A percentile compares a stretch with the other conserved stretches of the same genome.
Conservation (phyloP, 2,329 filamentous ascomycete genomes). For the Aspergillus sp. region DNA sequence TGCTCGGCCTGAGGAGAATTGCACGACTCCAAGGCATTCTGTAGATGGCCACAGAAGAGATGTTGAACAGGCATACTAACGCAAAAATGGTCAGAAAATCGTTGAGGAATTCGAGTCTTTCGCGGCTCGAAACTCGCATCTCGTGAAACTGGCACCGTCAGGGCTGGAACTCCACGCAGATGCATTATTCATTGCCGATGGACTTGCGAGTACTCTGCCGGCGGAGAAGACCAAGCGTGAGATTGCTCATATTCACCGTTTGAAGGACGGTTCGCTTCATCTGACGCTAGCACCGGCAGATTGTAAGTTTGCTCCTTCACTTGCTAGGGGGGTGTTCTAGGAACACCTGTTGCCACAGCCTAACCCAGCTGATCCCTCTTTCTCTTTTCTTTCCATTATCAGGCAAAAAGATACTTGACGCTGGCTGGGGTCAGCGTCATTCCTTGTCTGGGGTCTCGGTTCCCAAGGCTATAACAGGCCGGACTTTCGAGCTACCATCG, state of each 20-base stretch:
- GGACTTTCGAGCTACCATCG: constrained; percentile 16
- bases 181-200: constrained; percentile 27
- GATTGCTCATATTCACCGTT: constrained; percentile 75
- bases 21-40: too few relatives aligned
- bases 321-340: too few relatives aligned
- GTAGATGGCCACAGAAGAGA: too few relatives aligned
- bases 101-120: constrained; percentile 21
- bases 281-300: constrained; percentile 77
- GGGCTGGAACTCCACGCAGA: constrained; percentile 25
- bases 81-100: constrained; percentile 22
- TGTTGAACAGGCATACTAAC: background rate
- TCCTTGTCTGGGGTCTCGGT: constrained; percentile 55
- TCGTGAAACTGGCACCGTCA: constrained; percentile 27
- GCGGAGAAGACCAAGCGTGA: constrained; percentile 58
- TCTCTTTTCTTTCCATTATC: background rate
- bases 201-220: constrained; percentile 17
- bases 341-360: background rate
- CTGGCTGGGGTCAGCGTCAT: constrained; percentile 74
- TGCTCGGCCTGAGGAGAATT: too few relatives aligned
- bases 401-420: constrained; percentile 63
- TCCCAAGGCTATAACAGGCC: constrained; percentile 57
- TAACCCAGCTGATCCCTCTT: background rate
- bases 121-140: constrained; percentile 25
- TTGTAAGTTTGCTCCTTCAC: constrained; percentile 42
- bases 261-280: constrained; percentile 70